A percentile compares a stretch with the other conserved stretches of the same genome.
Conservation (phyloP, 116 monocot genomes). For the Trichopus zeylanicus region DNA sequence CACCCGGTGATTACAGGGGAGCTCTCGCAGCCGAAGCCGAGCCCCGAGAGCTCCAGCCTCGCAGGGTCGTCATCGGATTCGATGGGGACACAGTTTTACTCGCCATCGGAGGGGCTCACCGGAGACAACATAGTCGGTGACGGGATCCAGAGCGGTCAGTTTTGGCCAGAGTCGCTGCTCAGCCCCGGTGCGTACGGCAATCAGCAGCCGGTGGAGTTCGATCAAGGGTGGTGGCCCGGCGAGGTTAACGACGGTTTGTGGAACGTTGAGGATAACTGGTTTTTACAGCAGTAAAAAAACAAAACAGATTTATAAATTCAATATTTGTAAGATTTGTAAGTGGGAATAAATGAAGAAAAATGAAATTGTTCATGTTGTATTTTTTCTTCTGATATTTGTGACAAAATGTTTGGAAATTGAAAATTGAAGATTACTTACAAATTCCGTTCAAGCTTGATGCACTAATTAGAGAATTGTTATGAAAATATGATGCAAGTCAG, state of each 20-base stretch:
- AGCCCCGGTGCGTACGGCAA: conserved; percentile 19
- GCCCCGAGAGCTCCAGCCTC: conserved; percentile 24
- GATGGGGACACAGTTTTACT: conserved; percentile 11
- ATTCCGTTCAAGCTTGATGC: too few species aligned
- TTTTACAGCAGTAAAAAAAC: conserved; percentile 5
- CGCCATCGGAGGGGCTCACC: too few species aligned
- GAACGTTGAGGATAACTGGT: conserved; percentile 48
- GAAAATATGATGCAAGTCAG: too few species aligned
- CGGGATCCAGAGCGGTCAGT: conserved; percentile 2
- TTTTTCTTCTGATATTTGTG: too few species aligned
- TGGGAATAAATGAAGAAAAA: too few species aligned
- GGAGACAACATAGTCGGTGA: background rate
- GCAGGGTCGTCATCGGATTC: conserved; percentile 23
- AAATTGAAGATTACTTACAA: too few species aligned
- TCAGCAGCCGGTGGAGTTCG: conserved; percentile 23
- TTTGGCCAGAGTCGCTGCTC: conserved; percentile 6
- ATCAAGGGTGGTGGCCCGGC: conserved; percentile 14
- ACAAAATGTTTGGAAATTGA: too few species aligned
- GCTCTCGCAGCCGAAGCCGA: conserved; percentile 5
- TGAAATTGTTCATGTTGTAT: too few species aligned
- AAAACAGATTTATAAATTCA: too few species aligned
- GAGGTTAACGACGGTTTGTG: conserved; percentile 37
- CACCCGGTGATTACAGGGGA: background rate
- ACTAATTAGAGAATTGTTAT: too few species aligned
- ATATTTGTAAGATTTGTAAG: too few species aligned